Evolutionary conservation across 1,139 yeast genomes (phyloP).

Genomic region (Nakaseomyces kungkrabaensis): DNA sequence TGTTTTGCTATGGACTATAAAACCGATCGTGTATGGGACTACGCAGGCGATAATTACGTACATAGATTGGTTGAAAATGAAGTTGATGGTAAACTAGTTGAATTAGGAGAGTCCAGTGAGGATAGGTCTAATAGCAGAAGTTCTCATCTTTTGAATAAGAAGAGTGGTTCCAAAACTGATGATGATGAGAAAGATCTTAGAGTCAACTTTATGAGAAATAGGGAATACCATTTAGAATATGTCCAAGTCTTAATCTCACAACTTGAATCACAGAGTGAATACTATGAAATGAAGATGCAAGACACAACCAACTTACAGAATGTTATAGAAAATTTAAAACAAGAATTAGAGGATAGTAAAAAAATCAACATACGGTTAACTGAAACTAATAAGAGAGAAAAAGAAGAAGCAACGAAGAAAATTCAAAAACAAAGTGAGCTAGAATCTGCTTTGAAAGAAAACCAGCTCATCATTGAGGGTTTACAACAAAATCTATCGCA

Average conservation of each 20-base stretch:
- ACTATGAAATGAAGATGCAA: slow-evolving; percentile 57
- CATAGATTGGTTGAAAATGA: slow-evolving; percentile 80
- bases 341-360: slow-evolving; percentile 24
- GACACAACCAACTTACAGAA: slow-evolving; percentile 20
- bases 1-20: slow-evolving; percentile 85
- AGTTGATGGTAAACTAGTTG: slow-evolving; percentile 76
- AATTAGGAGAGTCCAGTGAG: slow-evolving; percentile 32
- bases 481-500: slow-evolving; percentile 49
- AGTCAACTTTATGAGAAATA: slow-evolving; percentile 36
- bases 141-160: neutral
- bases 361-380: slow-evolving; percentile 24
- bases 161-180: slow-evolving; percentile 6
- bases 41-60: slow-evolving; percentile 84
- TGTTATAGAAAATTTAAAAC: slow-evolving; percentile 13
- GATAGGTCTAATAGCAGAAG: neutral
- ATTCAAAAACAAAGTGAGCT: slow-evolving; percentile 5
- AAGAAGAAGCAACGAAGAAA: slow-evolving; percentile 8
- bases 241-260: slow-evolving; percentile 72
- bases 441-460: slow-evolving; percentile 35
- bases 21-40: slow-evolving; percentile 91
- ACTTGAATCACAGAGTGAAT: slow-evolving; percentile 80
- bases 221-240: slow-evolving; percentile 62
- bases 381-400: slow-evolving; percentile 6
- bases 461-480: slow-evolving; percentile 45
- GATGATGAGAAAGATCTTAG: slow-evolving; percentile 15